These are phyloP conservation scores for Afroboletus lepidellus DNA, from an alignment of 1,284 basidiomycete species.

Conservation along the genomic window DNA sequence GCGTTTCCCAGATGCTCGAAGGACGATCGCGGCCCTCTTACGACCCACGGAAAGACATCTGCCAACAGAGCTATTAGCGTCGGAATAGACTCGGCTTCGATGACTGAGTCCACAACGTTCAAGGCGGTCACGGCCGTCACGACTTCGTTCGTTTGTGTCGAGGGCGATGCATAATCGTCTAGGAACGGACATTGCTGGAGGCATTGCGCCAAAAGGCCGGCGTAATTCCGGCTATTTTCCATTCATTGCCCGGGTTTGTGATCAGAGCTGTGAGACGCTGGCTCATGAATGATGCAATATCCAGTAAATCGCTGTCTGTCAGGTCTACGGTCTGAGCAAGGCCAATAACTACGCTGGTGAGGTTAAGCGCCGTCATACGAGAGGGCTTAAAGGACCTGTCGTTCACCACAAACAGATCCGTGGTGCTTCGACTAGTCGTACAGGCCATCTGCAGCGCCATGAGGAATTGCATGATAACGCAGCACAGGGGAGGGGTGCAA, in stretches of 20 bases:
- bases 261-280: background rate
- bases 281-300: background rate
- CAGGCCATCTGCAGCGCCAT: background rate
- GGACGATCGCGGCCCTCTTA: no score
- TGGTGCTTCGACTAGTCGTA: background rate
- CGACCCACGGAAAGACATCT: no score
- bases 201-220: background rate
- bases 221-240: background rate
- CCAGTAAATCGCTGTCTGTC: constrained; percentile 1
- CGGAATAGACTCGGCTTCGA: no score
- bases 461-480: background rate
- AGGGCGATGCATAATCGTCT: background rate
- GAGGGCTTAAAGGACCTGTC: no score
- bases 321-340: background rate
- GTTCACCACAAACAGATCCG: no score
- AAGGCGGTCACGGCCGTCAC: no score
- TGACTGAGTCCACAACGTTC: no score
- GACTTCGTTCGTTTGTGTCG: no score
- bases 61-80: no score
- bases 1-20: no score
- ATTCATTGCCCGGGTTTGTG: background rate
- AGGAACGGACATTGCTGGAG: background rate
- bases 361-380: background rate
- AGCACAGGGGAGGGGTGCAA: background rate
- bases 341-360: background rate